These are phyloP conservation scores for Ascochyta fabae DNA, from an alignment of 2,329 filamentous ascomycete species.

Conservation along the genomic window DNA sequence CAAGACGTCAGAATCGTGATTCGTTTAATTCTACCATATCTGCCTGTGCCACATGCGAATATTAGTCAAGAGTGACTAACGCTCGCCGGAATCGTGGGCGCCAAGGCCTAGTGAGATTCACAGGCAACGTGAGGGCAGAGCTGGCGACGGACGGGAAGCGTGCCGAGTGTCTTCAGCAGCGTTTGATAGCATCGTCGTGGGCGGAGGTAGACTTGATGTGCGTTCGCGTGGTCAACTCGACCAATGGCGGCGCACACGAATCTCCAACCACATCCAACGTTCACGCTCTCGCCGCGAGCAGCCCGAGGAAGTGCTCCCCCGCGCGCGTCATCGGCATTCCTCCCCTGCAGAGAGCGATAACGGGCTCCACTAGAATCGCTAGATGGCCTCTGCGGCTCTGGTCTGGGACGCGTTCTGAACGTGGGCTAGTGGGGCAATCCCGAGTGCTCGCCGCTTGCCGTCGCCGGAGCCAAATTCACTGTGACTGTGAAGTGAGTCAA, in stretches of 20 bases:
- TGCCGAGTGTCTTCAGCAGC: not conserved
- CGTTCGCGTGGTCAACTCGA: constrained; percentile 1
- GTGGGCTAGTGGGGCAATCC: constrained; percentile 32
- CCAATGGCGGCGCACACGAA: constrained; percentile 11
- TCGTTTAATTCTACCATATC: constrained; percentile 17
- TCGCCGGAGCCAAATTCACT: constrained; percentile 33
- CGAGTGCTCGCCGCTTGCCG: constrained; percentile 21
- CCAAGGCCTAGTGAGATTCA: constrained; percentile 3
- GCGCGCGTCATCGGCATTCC: constrained; percentile 24
- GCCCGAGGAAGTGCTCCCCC: constrained; percentile 6
- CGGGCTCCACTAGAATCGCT: constrained; percentile 17
- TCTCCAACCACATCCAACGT: constrained; percentile 1
- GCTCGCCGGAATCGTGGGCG: constrained; percentile 7
- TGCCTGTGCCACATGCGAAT: constrained; percentile 10
- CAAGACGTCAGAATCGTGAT: constrained; percentile 31
- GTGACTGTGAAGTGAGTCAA: constrained; percentile 28
- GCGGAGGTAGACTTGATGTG: not conserved
- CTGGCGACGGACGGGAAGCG: not conserved
- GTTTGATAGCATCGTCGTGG: not conserved
- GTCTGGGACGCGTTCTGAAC: constrained; percentile 21
- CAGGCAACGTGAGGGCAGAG: not conserved
- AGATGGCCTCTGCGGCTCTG: constrained; percentile 23
- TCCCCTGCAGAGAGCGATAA: constrained; percentile 21
- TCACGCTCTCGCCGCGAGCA: not conserved
- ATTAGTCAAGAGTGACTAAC: constrained; percentile 19